Base-by-base conservation (phyloP, 2,329 filamentous ascomycete species). In the Pestalotiopsis sp. region DNA sequence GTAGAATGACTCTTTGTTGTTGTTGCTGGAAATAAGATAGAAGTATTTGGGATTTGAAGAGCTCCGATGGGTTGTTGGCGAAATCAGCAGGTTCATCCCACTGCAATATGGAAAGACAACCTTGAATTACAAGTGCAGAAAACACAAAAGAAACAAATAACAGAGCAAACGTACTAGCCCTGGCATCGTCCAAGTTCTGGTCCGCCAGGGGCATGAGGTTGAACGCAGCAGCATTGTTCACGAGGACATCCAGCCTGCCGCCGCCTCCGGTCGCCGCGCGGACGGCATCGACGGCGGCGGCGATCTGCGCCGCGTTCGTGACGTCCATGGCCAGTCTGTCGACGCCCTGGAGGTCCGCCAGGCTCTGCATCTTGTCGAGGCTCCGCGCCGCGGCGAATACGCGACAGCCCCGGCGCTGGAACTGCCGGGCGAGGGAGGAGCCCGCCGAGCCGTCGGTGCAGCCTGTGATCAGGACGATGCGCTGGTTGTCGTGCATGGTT, bases 331-430 rank as follows among this genome's bases (percentile, higher is more conserved):
- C 70, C 1, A 78, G 40, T 2, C 71, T 73, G 7, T 71, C 69
- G 67, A 77, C 68, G n/a, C 73, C 75, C 1, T 35, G 7, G 3
- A 72, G 68, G 2, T 70, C 70, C 4, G 69, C 61, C 7, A 78
- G 71, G 22, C 69, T 63, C 10, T 62, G 52, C 74, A 75, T 74
- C 60, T 75, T 75, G 38, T 65, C 60, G 9, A 67, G 66, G 62
- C 70, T 73, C 66, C 77, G 78, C 5, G 73, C 73, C 55, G 78
- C 74, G 9, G 77, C 77, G 67, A 78, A 78, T 26, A 79, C 77
- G 22, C 60, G 70, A 57, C 71, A 73, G 9, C 76, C 76, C 17
- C 71, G 75, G 5, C 39, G 65, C 38, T 75, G 73, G 69, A 78
- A 78, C 65, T 76, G 76, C n/a, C 68, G 67, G 3, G 75, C 76